Percentiles rank a stretch among this genome's conserved stretches.
Conservation (phyloP, 164 flowering plant genomes). For the Magnolia changhungtana region DNA sequence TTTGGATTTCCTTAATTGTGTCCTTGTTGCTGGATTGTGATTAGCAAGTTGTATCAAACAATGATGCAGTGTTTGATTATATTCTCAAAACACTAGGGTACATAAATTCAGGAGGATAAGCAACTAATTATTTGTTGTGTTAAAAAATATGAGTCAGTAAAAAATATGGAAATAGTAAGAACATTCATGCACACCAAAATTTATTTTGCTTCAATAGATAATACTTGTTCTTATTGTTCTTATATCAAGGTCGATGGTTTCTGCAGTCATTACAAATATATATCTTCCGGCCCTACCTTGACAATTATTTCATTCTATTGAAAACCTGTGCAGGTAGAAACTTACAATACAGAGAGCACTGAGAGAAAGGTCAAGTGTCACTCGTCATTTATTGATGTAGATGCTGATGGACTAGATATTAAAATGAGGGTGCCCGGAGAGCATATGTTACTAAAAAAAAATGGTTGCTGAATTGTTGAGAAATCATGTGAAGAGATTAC, state of each 20-base stretch:
- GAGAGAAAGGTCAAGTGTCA: slow-evolving; percentile 78
- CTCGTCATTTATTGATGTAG: slow-evolving; percentile 36
- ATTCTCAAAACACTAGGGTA: too few species aligned
- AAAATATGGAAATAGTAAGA: too few species aligned
- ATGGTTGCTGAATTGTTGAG: background rate
- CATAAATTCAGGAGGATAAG: too few species aligned
- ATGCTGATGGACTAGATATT: slow-evolving; percentile 29
- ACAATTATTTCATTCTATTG: background rate
- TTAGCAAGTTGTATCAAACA: too few species aligned
- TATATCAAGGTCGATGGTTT: background rate
- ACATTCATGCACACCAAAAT: too few species aligned
- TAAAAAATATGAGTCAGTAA: too few species aligned
- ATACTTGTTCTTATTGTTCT: too few species aligned
- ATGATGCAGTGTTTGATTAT: too few species aligned
- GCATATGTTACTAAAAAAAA: slow-evolving; percentile 9
- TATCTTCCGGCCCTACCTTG: background rate
- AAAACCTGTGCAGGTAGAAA: slow-evolving; percentile 59
- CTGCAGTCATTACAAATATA: background rate
- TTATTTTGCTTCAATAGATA: too few species aligned
- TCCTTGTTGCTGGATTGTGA: too few species aligned
- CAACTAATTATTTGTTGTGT: background rate
- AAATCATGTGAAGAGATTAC: too few species aligned
- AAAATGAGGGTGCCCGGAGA: slow-evolving; percentile 19
- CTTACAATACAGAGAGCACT: slow-evolving; percentile 59
- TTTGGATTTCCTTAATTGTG: too few species aligned